Evolutionary conservation across 2,329 filamentous ascomycete genomes (phyloP).

Genomic region (Monosporascus sp.): DNA sequence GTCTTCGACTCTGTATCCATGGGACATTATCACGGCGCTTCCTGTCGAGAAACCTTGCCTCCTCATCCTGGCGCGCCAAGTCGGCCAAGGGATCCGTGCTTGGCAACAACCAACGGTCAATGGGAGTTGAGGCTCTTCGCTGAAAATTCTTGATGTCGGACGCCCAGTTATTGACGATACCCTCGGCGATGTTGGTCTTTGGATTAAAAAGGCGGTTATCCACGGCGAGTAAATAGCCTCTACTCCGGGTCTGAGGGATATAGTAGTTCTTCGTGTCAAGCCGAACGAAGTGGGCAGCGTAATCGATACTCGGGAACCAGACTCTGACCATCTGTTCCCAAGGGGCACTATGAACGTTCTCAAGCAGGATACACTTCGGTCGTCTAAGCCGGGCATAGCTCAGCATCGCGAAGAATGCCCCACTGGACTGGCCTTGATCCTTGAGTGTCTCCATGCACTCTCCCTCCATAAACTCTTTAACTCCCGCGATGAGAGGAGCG

Average conservation of each 20-base stretch:
- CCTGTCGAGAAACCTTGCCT: constrained; percentile 26
- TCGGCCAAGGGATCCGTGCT: constrained; percentile 50
- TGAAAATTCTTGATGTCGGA: constrained; percentile 40
- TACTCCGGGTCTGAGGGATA: constrained; percentile 62
- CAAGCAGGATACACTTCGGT: constrained; percentile 62
- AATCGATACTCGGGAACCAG: constrained; percentile 44
- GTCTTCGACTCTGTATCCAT: constrained; percentile 53
- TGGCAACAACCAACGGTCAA: constrained; percentile 56
- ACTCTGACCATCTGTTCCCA: constrained; percentile 48
- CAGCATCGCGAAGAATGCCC: constrained; percentile 60
- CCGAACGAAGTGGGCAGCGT: constrained; percentile 42
- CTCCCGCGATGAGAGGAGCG: constrained; percentile 7
- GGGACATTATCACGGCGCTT: constrained; percentile 28
- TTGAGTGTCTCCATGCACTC: constrained; percentile 51
- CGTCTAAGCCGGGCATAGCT: constrained; percentile 48
- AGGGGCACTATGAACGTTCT: constrained; percentile 61
- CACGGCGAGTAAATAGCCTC: constrained; percentile 57
- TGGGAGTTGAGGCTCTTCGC: constrained; percentile 55
- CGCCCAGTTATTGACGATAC: constrained; percentile 36
- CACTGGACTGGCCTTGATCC: constrained; percentile 58
- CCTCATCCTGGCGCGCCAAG: constrained; percentile 43
- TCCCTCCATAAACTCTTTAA: constrained; percentile 27
- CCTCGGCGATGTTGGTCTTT: constrained; percentile 10
- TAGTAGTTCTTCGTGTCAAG: constrained; percentile 69
- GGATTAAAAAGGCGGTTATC: constrained; percentile 31